Conservation (phyloP, 2,329 filamentous ascomycete species). For the Aspergillus sp. region DNA sequence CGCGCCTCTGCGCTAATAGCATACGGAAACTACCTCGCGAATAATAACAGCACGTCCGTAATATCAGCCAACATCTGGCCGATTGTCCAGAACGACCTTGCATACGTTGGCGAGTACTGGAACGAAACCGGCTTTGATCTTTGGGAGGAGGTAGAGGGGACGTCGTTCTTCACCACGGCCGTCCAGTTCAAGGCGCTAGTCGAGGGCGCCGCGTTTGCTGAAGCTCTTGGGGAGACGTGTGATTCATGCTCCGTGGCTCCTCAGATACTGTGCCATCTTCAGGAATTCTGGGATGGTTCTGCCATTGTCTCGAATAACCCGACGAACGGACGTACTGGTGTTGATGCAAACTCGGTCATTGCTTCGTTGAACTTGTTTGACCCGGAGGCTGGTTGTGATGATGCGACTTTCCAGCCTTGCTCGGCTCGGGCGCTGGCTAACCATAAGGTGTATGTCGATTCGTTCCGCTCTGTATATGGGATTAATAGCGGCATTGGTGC, state of each 20-base stretch:
- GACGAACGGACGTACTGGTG: conserved; percentile 63
- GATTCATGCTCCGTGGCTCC: conserved; percentile 63
- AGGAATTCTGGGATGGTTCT: conserved; percentile 67
- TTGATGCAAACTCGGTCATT: conserved; percentile 68
- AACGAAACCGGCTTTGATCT: conserved; percentile 65
- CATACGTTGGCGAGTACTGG: conserved; percentile 58
- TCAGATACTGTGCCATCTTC: conserved; percentile 69
- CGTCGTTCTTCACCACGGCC: conserved; percentile 74
- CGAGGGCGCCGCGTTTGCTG: conserved; percentile 63
- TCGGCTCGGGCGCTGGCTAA: conserved; percentile 66
- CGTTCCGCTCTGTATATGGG: conserved; percentile 67
- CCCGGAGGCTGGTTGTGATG: conserved; percentile 26
- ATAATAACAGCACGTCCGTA: no score
- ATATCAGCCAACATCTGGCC: conserved; percentile 54
- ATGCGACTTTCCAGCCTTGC: conserved; percentile 71
- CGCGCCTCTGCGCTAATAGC: no score
- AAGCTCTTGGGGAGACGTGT: conserved; percentile 59
- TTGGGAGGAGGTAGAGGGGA: conserved; percentile 76
- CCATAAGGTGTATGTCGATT: conserved; percentile 71
- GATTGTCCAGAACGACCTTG: conserved; percentile 70
- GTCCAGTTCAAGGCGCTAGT: conserved; percentile 63
- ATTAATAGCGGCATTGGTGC: conserved; percentile 43
- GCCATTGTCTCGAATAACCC: conserved; percentile 65
- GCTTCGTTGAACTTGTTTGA: conserved; percentile 41
- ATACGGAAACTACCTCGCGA: no score